Evolutionary conservation across 306 rosid species (phyloP).

Genomic region (Begonia peltatifolia): DNA sequence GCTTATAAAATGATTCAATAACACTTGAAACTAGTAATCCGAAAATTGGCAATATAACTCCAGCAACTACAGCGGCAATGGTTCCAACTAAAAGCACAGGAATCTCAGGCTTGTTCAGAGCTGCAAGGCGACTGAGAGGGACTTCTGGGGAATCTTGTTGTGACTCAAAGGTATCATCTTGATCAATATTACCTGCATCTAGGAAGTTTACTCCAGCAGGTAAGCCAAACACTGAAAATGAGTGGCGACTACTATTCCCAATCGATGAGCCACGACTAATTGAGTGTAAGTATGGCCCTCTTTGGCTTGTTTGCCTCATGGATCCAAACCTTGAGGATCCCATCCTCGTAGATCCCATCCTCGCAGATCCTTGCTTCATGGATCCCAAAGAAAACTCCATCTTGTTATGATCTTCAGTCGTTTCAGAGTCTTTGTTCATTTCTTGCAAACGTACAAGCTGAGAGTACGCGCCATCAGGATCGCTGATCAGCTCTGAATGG

Average conservation of each 20-base stretch:
- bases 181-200: constrained; percentile 5
- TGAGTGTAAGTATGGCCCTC: constrained; percentile 38
- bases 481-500: constrained; percentile 42
- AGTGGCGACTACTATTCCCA: constrained; percentile 61
- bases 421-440: constrained; percentile 29
- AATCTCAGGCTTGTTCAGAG: constrained; percentile 87
- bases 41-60: constrained; percentile 49
- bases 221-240: constrained; percentile 63
- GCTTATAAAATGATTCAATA: constrained; percentile 53
- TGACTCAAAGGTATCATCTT: not conserved
- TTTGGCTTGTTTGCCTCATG: constrained; percentile 45
- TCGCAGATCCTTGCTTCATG: constrained; percentile 27
- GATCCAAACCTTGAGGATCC: constrained; percentile 29
- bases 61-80: constrained; percentile 38
- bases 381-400: constrained; percentile 8
- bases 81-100: constrained; percentile 51
- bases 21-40: constrained; percentile 45
- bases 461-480: constrained; percentile 74
- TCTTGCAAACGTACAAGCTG: constrained; percentile 74
- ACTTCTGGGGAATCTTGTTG: constrained; percentile 23
- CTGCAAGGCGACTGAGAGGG: constrained; percentile 55
- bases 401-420: constrained; percentile 13
- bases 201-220: constrained; percentile 34
- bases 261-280: constrained; percentile 54
- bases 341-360: constrained; percentile 5